phyloP scores from a whole-genome alignment of 495 filamentous ascomycete genomes.

The Tirmania nivea region DNA sequence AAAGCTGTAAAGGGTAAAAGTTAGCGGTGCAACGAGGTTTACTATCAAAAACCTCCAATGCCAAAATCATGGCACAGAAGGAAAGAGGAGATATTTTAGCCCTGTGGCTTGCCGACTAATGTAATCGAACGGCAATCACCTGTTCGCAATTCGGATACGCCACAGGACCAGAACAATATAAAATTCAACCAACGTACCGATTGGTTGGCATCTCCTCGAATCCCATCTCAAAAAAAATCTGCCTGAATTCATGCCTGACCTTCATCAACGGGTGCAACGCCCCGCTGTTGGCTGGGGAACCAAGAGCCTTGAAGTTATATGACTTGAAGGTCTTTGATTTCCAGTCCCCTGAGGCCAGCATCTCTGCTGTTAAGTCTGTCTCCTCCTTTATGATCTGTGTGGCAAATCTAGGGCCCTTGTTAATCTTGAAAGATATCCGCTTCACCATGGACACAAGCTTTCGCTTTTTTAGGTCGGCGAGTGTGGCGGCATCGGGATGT shows the following conservation, averaged over 20 bases:
- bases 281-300: conserved; percentile 54
- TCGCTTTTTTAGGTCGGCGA: conserved; percentile 68
- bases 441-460: conserved; percentile 67
- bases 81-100: no score
- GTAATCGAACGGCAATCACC: no score
- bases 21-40: no score
- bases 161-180: no score
- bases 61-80: no score
- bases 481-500: conserved; percentile 44
- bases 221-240: conserved; percentile 91
- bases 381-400: conserved; percentile 74
- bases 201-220: conserved; percentile 72
- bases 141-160: no score
- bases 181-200: conserved; percentile 20
- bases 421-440: conserved; percentile 60
- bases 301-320: conserved; percentile 90
- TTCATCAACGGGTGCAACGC: conserved; percentile 89
- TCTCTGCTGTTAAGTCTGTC: conserved; percentile 84
- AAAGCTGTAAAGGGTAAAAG: conserved; percentile 27
- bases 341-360: conserved; percentile 61
- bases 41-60: no score
- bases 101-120: no score
- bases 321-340: conserved; percentile 80
- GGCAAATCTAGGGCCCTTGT: conserved; percentile 71
- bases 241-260: conserved; percentile 77